Percentiles rank a stretch among this genome's conserved stretches.
Conservation (phyloP, 192 early-diverging fungal genomes). For the Linnemannia elongata region DNA sequence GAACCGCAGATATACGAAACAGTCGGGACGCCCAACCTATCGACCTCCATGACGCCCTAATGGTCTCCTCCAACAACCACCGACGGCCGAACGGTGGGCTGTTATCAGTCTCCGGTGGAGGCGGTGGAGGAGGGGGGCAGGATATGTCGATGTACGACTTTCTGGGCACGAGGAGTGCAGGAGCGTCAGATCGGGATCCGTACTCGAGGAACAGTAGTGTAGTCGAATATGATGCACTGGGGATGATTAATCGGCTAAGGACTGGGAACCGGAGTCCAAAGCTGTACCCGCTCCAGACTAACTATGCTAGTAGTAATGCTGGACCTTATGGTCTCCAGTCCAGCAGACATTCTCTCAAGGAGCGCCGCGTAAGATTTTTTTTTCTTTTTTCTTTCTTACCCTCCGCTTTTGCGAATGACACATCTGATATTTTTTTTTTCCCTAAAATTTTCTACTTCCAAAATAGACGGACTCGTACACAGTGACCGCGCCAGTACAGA, state of each 20-base stretch:
- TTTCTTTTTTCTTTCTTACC: not conserved
- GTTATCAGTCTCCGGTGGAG: not conserved
- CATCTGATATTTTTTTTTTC: not conserved
- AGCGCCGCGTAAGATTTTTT: slow-evolving; percentile 5
- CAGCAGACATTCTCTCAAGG: not conserved
- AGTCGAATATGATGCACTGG: not conserved
- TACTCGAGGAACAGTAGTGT: slow-evolving; percentile 30
- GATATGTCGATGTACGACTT: not conserved
- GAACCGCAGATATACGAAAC: not conserved
- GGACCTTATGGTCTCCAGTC: not conserved
- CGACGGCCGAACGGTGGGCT: not conserved
- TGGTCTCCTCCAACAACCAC: not conserved
- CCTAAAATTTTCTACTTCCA: not conserved
- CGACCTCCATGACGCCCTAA: slow-evolving; percentile 15
- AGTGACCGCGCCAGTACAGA: slow-evolving; percentile 35
- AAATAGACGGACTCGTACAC: slow-evolving; percentile 40
- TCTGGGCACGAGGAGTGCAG: not conserved
- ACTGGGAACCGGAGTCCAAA: not conserved
- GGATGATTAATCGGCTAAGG: not conserved
- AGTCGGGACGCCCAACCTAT: slow-evolving; percentile 18
- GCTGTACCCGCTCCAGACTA: not conserved
- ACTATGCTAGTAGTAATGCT: not conserved
- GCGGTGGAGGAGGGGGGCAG: not conserved
- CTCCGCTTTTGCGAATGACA: not conserved
- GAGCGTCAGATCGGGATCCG: not conserved